Conservation (phyloP, 441 rosid species). For the Iberis amara region DNA sequence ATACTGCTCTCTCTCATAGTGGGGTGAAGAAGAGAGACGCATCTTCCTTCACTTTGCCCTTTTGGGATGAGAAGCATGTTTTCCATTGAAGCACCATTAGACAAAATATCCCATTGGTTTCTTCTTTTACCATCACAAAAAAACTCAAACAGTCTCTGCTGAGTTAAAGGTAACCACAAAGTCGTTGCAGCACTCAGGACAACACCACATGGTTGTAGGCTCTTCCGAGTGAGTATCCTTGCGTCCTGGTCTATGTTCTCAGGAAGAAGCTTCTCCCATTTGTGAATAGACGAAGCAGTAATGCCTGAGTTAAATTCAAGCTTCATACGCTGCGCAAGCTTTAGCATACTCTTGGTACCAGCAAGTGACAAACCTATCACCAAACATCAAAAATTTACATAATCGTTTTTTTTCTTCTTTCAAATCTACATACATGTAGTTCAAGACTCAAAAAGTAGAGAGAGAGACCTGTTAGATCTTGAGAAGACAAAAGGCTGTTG, state of each 20-base stretch:
- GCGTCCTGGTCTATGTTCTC: slow-evolving; percentile 40
- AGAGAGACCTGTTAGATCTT: slow-evolving; percentile 35
- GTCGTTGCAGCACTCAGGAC: slow-evolving; percentile 51
- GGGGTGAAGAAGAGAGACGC: slow-evolving; percentile 47
- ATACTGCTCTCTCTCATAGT: slow-evolving; percentile 42
- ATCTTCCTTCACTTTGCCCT: slow-evolving; percentile 36
- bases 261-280: slow-evolving; percentile 47
- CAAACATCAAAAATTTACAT: slow-evolving; percentile 11
- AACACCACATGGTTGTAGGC: slow-evolving; percentile 41
- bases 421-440: background rate
- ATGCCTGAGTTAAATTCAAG: slow-evolving; percentile 44
- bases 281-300: slow-evolving; percentile 37
- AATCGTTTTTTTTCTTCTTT: background rate
- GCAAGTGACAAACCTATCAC: slow-evolving; percentile 34
- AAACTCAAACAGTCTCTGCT: slow-evolving; percentile 44
- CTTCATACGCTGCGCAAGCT: slow-evolving; percentile 52
- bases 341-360: slow-evolving; percentile 43
- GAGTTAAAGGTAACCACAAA: slow-evolving; percentile 50
- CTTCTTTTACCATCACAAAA: slow-evolving; percentile 39
- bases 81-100: slow-evolving; percentile 41
- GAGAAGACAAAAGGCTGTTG: slow-evolving; percentile 30
- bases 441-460: background rate
- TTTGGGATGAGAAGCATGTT: slow-evolving; percentile 41
- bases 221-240: slow-evolving; percentile 43
- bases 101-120: slow-evolving; percentile 55